These are phyloP conservation scores for Mycena citricolor DNA, from an alignment of 1,284 basidiomycete species.

Conservation along the genomic window DNA sequence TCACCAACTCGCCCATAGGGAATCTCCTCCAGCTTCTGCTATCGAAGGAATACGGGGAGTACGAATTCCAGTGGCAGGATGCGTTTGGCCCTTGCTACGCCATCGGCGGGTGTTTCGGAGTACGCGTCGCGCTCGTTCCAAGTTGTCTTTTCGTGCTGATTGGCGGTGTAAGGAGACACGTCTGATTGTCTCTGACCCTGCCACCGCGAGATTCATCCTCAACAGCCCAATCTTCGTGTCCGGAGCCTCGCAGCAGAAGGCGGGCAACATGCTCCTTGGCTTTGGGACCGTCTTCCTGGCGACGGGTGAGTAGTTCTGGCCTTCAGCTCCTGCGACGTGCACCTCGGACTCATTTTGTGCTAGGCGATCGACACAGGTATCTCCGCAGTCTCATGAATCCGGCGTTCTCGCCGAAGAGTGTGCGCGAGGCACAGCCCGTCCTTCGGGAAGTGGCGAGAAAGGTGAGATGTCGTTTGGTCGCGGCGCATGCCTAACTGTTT, in stretches of 20 bases:
- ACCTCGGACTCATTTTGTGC: neutral
- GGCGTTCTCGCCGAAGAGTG: constrained; percentile 8
- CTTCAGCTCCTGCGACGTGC: neutral
- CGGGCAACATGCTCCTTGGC: constrained; percentile 5
- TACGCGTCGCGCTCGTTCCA: neutral
- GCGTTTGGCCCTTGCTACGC: constrained; percentile 7
- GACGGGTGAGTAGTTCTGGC: neutral
- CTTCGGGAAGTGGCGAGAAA: constrained; percentile 4
- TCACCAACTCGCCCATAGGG: too few species aligned
- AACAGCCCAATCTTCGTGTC: constrained; percentile 8
- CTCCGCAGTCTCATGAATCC: constrained; percentile 17
- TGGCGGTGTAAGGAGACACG: constrained; percentile 6
- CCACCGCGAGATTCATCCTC: constrained; percentile 3
- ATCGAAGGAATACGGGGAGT: constrained; percentile 12
- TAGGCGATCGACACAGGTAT: constrained; percentile 8
- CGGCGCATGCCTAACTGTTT: too few species aligned
- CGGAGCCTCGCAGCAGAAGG: constrained; percentile 8
- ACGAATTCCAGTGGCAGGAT: constrained; percentile 14
- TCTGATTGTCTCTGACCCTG: constrained; percentile 12
- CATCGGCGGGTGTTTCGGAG: constrained; percentile 7
- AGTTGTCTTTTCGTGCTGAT: neutral
- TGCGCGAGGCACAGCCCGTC: constrained; percentile 6
- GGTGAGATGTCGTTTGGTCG: constrained; percentile 2
- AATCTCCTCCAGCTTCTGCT: constrained; percentile 17
- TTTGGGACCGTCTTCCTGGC: constrained; percentile 8